Evolutionary conservation across 345 rosid genomes (phyloP).

Genomic region (Corchorus olitorius): DNA sequence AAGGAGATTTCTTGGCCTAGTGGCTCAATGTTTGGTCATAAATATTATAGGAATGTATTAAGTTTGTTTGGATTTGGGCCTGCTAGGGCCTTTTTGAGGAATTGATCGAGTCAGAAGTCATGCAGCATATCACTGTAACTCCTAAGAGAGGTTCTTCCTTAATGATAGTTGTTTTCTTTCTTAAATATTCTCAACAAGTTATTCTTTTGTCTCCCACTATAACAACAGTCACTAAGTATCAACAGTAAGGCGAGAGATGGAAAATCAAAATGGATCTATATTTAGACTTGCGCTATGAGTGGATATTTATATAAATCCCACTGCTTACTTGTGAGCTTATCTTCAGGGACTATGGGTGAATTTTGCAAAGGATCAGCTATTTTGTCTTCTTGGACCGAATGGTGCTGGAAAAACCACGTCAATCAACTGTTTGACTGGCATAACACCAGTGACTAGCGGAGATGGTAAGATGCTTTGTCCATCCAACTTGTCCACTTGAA

Average conservation of each 20-base stretch:
- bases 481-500: neutral
- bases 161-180: neutral
- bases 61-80: neutral
- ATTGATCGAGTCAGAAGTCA: neutral
- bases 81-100: neutral
- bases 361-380: constrained; percentile 76
- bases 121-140: neutral
- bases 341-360: constrained; percentile 84
- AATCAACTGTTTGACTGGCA: constrained; percentile 83
- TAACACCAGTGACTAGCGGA: constrained; percentile 76
- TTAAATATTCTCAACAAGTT: neutral
- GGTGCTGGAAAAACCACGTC: constrained; percentile 96
- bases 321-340: constrained; percentile 20
- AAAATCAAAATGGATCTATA: neutral
- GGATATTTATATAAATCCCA: neutral
- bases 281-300: neutral
- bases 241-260: constrained; percentile 12
- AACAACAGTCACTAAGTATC: neutral
- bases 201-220: neutral
- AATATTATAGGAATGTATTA: neutral
- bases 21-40: neutral
- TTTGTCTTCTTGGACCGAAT: constrained; percentile 96
- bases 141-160: neutral
- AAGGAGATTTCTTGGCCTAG: neutral
- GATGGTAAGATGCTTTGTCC: constrained; percentile 58